Evolutionary conservation across 1,284 basidiomycete species (phyloP).

Genomic region (Rhodotorula sp.): DNA sequence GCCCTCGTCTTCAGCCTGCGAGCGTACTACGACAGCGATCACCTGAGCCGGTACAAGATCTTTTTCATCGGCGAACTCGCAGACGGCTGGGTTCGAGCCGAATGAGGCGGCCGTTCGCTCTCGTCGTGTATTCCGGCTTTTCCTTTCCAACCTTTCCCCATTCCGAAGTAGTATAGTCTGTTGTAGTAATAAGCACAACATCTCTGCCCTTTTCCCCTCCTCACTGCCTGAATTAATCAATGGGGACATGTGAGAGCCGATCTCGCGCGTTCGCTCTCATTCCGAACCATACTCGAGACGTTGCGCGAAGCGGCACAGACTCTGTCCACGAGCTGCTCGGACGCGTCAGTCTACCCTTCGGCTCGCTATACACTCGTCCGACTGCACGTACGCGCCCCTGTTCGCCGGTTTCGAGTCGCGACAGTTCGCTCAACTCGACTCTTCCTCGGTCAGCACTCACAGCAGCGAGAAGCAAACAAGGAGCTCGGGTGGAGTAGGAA

Average conservation of each 20-base stretch:
- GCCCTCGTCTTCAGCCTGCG: conserved; percentile 10
- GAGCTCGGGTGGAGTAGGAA: not conserved
- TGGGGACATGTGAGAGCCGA: no score
- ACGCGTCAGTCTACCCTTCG: no score
- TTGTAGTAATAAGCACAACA: not conserved
- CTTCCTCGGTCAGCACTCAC: no score
- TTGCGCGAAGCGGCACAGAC: no score
- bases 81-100: conserved; percentile 23
- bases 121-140: not conserved
- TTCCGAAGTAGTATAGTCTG: not conserved
- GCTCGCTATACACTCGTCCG: not conserved
- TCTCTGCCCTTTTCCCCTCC: no score
- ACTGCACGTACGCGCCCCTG: not conserved
- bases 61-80: conserved; percentile 31
- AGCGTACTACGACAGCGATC: conserved; percentile 31
- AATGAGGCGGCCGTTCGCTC: conserved; percentile 3
- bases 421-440: not conserved
- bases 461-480: not conserved
- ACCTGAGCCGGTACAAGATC: conserved; percentile 23
- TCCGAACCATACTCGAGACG: no score
- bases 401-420: no score
- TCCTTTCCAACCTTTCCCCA: no score
- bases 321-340: no score
- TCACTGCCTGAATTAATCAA: no score
- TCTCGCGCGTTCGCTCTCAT: no score